Percentiles rank a stretch among this genome's conserved stretches.
phyloP scores from a whole-genome alignment of 768 basidiomycete genomes.

The Suillus weaverae region DNA sequence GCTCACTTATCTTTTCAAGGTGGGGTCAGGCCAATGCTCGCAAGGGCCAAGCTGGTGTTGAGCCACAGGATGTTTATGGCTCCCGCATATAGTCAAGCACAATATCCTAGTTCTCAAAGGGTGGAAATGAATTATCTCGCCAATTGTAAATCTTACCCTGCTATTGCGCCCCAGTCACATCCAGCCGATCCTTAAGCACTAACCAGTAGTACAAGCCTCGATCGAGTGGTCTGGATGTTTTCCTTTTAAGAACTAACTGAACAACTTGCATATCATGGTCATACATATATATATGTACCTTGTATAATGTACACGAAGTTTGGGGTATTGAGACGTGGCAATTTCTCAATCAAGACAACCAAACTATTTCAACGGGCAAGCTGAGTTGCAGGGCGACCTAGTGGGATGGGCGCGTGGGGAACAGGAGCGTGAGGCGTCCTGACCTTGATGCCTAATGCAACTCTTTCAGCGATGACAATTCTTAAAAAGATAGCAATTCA shows the following conservation, averaged over 20 bases:
- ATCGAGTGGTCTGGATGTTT: background rate
- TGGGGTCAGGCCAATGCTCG: slow-evolving; percentile 85
- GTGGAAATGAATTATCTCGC: background rate
- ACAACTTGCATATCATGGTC: background rate
- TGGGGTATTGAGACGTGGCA: background rate
- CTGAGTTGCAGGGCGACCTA: slow-evolving; percentile 51
- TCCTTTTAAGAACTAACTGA: background rate
- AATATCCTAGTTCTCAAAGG: background rate
- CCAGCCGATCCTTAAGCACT: background rate
- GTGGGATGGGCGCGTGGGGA: slow-evolving; percentile 63
- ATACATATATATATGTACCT: background rate
- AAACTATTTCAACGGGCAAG: slow-evolving; percentile 13
- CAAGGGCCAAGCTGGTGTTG: slow-evolving; percentile 80
- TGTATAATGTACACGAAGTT: background rate
- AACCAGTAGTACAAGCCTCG: background rate
- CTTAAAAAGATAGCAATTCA: background rate
- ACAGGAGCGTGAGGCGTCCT: slow-evolving; percentile 65
- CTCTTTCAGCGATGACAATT: slow-evolving; percentile 10
- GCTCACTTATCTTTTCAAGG: slow-evolving; percentile 36
- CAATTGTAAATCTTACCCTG: background rate
- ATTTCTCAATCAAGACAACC: background rate
- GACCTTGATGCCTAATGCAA: slow-evolving; percentile 54
- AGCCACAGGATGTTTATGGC: slow-evolving; percentile 45
- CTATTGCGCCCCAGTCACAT: background rate
- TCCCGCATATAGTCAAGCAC: background rate